Evolutionary conservation across 163 green algal species (phyloP).

Genomic region (Trebouxia gelatinosa): DNA sequence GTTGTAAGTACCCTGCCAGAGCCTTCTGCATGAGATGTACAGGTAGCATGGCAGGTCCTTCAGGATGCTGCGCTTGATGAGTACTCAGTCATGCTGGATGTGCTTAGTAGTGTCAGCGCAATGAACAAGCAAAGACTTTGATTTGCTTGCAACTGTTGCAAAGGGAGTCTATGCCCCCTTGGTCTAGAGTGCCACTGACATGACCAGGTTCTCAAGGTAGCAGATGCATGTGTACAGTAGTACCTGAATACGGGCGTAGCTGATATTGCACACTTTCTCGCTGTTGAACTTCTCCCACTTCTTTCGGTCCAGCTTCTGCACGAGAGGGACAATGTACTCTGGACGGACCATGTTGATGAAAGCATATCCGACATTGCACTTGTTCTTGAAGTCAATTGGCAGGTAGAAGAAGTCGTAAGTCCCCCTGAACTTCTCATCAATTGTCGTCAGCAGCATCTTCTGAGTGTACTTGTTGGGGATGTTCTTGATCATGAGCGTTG

Average conservation of each 20-base stretch:
- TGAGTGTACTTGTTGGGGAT: constrained; percentile 99
- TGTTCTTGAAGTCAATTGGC: constrained; percentile 99
- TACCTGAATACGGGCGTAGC: constrained; percentile 92
- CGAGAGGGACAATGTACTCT: constrained; percentile 78
- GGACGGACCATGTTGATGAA: constrained; percentile 98
- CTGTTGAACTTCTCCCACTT: constrained; percentile 98
- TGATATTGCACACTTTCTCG: constrained; percentile 92
- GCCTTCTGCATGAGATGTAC: too few species aligned
- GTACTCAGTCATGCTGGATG: too few species aligned
- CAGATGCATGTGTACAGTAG: too few species aligned
- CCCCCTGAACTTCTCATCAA: constrained; percentile 85
- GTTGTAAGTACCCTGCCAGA: too few species aligned
- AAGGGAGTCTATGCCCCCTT: too few species aligned
- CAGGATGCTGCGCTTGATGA: too few species aligned
- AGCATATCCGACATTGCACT: constrained; percentile 99
- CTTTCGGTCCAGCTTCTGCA: constrained; percentile 87
- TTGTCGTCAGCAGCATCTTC: constrained; percentile 93
- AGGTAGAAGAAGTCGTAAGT: constrained; percentile 99
- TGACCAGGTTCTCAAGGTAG: too few species aligned
- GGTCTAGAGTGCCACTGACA: too few species aligned
- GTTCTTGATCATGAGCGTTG: constrained; percentile 99
- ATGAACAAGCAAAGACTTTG: too few species aligned
- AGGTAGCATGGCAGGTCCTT: too few species aligned
- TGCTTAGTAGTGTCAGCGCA: too few species aligned
- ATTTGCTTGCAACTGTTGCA: too few species aligned